Conservation (phyloP, 495 filamentous ascomycete genomes). For the Aspergillus bertholletiae region DNA sequence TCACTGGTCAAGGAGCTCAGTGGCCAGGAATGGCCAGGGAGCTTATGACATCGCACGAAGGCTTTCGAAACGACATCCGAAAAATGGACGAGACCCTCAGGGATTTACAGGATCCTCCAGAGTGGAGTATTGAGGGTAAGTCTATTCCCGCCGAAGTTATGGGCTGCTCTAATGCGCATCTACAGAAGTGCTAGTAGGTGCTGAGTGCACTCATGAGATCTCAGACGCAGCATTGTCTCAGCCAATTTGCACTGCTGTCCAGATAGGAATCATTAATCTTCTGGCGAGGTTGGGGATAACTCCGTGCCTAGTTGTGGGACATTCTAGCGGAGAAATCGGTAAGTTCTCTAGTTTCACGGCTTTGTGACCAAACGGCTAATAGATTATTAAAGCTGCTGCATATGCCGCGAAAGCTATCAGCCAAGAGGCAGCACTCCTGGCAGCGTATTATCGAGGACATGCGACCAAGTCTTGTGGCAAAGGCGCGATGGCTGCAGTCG, state of each 20-base stretch:
- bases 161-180: background rate
- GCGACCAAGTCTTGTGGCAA: background rate
- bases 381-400: constrained; percentile 21
- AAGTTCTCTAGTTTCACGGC: too few relatives aligned
- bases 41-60: constrained; percentile 10
- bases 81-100: constrained; percentile 20
- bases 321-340: constrained; percentile 27
- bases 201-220: background rate
- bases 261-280: constrained; percentile 16
- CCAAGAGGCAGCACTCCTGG: constrained; percentile 7
- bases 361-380: too few relatives aligned
- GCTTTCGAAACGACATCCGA: constrained; percentile 11
- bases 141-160: too few relatives aligned
- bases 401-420: constrained; percentile 20
- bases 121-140: constrained; percentile 11
- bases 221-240: constrained; percentile 14
- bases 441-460: constrained; percentile 18
- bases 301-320: constrained; percentile 20
- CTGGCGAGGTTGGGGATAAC: constrained; percentile 8
- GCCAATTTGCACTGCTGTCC: constrained; percentile 16
- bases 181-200: background rate
- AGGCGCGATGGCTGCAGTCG: constrained; percentile 33
- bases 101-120: too few relatives aligned
- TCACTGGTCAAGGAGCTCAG: constrained; percentile 28
- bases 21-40: constrained; percentile 16